These are phyloP conservation scores for Gyrodon lividus DNA, from an alignment of 768 basidiomycete genomes.

Conservation along the genomic window DNA sequence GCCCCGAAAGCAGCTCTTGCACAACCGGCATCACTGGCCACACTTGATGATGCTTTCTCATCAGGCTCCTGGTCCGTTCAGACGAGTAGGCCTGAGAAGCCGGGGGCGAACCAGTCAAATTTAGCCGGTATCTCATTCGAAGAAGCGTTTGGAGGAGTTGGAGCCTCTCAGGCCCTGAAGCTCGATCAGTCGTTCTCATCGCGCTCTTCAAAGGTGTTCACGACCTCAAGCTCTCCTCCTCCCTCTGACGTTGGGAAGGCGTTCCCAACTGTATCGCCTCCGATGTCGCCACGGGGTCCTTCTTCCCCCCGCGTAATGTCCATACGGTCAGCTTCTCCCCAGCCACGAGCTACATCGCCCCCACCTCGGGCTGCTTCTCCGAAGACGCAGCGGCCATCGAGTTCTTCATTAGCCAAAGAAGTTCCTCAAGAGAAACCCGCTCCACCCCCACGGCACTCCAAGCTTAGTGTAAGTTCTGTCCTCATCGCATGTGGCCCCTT, in stretches of 20 bases:
- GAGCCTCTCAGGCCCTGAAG: slow-evolving; percentile 37
- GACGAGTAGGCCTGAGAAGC: slow-evolving; percentile 16
- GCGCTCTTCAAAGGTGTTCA: slow-evolving; percentile 32
- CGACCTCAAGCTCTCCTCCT: slow-evolving; percentile 20
- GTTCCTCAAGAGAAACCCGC: slow-evolving; percentile 52
- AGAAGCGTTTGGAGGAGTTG: slow-evolving; percentile 54
- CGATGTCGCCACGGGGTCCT: slow-evolving; percentile 39
- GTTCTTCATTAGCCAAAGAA: slow-evolving; percentile 56
- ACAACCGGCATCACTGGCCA: slow-evolving; percentile 24
- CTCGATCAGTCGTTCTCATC: slow-evolving; percentile 40
- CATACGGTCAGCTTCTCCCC: slow-evolving; percentile 40
- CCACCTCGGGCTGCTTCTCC: slow-evolving; percentile 53
- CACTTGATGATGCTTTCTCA: slow-evolving; percentile 51
- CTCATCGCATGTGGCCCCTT: background rate
- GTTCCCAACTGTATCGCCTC: slow-evolving; percentile 40
- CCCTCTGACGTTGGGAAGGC: slow-evolving; percentile 24
- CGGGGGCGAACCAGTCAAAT: slow-evolving; percentile 7
- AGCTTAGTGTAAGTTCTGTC: slow-evolving; percentile 64
- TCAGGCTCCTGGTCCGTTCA: slow-evolving; percentile 17
- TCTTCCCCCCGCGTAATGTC: slow-evolving; percentile 31
- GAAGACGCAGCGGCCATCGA: slow-evolving; percentile 54
- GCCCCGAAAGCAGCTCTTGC: slow-evolving; percentile 15
- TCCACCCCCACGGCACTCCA: slow-evolving; percentile 59
- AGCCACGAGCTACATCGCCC: slow-evolving; percentile 44
- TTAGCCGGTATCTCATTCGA: slow-evolving; percentile 42